These are phyloP conservation scores for Diaporthe caulivora DNA, from an alignment of 2,329 filamentous ascomycete species.

Conservation along the genomic window DNA sequence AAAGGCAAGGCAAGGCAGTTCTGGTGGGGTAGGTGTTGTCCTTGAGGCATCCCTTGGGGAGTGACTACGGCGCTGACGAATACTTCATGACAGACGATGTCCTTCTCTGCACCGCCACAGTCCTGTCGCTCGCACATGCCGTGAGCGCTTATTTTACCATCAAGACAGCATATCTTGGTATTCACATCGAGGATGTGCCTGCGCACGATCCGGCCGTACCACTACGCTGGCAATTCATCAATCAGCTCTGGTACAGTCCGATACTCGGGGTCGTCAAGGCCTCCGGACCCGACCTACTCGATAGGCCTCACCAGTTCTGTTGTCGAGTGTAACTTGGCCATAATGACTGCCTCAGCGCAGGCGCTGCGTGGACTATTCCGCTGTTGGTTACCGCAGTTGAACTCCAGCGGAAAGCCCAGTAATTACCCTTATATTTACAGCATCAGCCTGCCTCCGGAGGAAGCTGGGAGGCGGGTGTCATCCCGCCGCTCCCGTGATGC, in stretches of 20 bases:
- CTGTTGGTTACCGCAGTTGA: slow-evolving; percentile 42
- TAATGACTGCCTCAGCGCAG: slow-evolving; percentile 44
- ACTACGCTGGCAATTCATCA: slow-evolving; percentile 48
- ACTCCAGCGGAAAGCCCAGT: not conserved
- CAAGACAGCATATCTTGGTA: slow-evolving; percentile 5
- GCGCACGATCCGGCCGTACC: not conserved
- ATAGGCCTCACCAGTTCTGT: slow-evolving; percentile 45
- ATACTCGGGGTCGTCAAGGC: slow-evolving; percentile 52
- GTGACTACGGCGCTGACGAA: not conserved
- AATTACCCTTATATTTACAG: slow-evolving; percentile 7
- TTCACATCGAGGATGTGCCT: not conserved
- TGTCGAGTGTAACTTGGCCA: slow-evolving; percentile 45
- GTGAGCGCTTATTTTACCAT: slow-evolving; percentile 4
- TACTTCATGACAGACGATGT: not conserved
- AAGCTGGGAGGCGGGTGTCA: not conserved
- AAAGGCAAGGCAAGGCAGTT: slow-evolving; percentile 13
- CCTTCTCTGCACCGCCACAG: slow-evolving; percentile 20
- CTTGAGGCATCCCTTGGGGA: not conserved
- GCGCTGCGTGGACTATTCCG: slow-evolving; percentile 43
- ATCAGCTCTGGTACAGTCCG: slow-evolving; percentile 52
- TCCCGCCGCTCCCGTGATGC: not conserved
- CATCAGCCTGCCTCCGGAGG: not conserved
- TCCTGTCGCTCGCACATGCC: not conserved
- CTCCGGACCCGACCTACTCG: slow-evolving; percentile 43
- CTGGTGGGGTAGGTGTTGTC: not conserved